Base-by-base conservation (phyloP, 202 grass and related monocot species). In the Carex sylvatica region DNA sequence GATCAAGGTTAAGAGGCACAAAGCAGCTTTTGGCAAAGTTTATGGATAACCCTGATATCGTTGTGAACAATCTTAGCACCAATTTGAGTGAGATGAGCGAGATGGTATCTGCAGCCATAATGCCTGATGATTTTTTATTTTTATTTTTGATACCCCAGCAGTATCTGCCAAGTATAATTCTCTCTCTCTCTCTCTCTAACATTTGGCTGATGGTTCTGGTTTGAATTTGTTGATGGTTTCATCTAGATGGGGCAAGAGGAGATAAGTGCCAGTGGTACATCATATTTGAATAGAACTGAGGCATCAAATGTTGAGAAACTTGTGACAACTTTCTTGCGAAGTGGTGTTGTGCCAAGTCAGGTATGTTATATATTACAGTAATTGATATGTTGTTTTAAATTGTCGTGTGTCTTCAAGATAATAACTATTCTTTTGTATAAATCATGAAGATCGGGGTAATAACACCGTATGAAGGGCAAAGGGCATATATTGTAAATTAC, bases 231-330 rank as follows among this genome's bases (percentile, higher is more conserved):
- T 70, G 20, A 79, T 88, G 74, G 84, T 77, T 77, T 74, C 87
- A 28, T 91, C 18, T 85, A 99, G 97, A 99, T 99, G 97, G 97
- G 97, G 62, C 93, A 96, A 96, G 97, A 99, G 86, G 97, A 99
- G 85, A 99, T 99, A 72, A 99, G 97, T 92, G 84, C 97, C 58
- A 99, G 97, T 73, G 97, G 97, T 22, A 99, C 97, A 42, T 99
- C 97, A 61, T 99, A 99, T 79, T 85, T 99, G n/a, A 99, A 99
- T 83, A 93, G 97, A 88, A 99, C 97, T 72, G 97, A 99, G 81
- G 97, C 97, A 87, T 93, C 93, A 87, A 99, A 99, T 93, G 97
- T 99, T 70, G 97, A 99, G 84, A 99, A 99, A 88, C 92, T 99
- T 84, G 97, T 99, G 36, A 99, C 97, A 70, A 99, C 97, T 52